phyloP scores from a whole-genome alignment of 129 eudicot genomes.

The Logfia minima region DNA sequence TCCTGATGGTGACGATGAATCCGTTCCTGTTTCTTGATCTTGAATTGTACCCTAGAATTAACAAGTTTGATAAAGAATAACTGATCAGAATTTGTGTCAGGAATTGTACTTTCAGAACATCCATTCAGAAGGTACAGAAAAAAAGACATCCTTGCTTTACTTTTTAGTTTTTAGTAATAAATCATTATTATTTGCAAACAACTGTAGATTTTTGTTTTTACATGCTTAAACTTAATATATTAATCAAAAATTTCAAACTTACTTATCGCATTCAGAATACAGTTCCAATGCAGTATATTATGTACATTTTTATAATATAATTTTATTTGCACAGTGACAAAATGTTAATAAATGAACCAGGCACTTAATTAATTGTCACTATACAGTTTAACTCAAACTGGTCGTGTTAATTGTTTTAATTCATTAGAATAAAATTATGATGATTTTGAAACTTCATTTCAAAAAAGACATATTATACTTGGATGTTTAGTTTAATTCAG shows the following conservation, averaged over 20 bases:
- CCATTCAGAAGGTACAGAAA: slow-evolving; percentile 18
- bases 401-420: background rate
- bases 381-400: too few species aligned
- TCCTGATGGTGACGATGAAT: slow-evolving; percentile 70
- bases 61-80: background rate
- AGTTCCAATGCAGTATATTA: too few species aligned
- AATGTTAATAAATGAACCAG: background rate
- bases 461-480: background rate
- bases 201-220: too few species aligned
- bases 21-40: slow-evolving; percentile 57
- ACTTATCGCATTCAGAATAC: too few species aligned
- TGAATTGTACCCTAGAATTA: slow-evolving; percentile 57
- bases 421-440: too few species aligned
- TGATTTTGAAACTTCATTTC: background rate
- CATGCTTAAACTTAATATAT: too few species aligned
- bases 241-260: too few species aligned
- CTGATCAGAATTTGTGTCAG: slow-evolving; percentile 32
- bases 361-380: too few species aligned
- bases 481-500: background rate
- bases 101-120: slow-evolving; percentile 34
- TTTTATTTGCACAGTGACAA: too few species aligned
- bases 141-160: background rate
- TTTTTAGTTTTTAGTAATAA: background rate
- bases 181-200: background rate
- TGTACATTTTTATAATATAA: too few species aligned